These are phyloP conservation scores for Corchorus capsularis DNA, from an alignment of 345 rosid species.

Conservation along the genomic window DNA sequence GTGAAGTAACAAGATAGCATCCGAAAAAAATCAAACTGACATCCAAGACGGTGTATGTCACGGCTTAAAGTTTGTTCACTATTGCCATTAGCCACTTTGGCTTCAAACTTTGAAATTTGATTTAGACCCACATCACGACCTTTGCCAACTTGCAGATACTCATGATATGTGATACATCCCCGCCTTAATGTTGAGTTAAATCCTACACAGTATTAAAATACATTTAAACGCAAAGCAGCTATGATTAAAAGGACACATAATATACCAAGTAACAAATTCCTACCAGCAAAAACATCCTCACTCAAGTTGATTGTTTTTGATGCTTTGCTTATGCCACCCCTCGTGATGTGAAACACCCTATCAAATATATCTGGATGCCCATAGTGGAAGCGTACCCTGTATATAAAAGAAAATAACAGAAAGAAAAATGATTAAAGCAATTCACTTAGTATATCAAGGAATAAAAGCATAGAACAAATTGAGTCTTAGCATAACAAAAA, in stretches of 20 bases:
- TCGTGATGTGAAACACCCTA: conserved; percentile 89
- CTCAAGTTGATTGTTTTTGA: conserved; percentile 91
- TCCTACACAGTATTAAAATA: conserved; percentile 47
- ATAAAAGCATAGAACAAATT: not conserved
- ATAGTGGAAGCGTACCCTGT: conserved; percentile 93
- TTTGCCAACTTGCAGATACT: conserved; percentile 95
- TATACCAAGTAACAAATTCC: conserved; percentile 22
- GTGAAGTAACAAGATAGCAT: conserved; percentile 96
- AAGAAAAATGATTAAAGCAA: conserved; percentile 17
- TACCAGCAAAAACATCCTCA: conserved; percentile 95
- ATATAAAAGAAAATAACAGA: conserved; percentile 18
- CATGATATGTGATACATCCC: conserved; percentile 83
- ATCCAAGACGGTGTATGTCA: conserved; percentile 87
- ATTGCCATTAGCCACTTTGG: conserved; percentile 96
- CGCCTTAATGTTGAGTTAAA: conserved; percentile 77
- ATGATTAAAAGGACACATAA: conserved; percentile 10
- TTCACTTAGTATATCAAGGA: not conserved
- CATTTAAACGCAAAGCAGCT: conserved; percentile 21
- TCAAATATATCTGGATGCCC: conserved; percentile 98
- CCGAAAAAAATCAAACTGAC: conserved; percentile 89
- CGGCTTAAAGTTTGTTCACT: conserved; percentile 96
- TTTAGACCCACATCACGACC: conserved; percentile 98
- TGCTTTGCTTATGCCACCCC: conserved; percentile 99
- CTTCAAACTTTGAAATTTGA: conserved; percentile 97
- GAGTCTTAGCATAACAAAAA: conserved; percentile 10